Evolutionary conservation across 1,284 basidiomycete genomes (phyloP), one percentile per base, ranked within the genome.

Genomic region (Apiotrichum porosum): DNA sequence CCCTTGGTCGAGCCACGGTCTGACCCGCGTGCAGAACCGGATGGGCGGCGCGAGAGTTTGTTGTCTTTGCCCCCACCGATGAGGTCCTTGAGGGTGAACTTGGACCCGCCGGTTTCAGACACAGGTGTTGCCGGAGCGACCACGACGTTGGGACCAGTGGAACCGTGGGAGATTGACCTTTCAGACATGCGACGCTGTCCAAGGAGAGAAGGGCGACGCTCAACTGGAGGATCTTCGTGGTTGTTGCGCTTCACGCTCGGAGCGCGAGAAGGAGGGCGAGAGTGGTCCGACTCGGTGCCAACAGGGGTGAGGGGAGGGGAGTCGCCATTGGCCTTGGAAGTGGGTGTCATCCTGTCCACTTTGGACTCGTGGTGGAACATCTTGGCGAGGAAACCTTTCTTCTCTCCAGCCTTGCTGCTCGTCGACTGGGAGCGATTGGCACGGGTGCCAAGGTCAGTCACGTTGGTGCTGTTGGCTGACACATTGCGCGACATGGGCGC

Each of bases 61-160:
- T 80, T 48, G 2, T 62, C 68, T 37, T 51, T 51, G 40, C 40
- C 47, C 3, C 72, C 75, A 13, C 77, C 80, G 39, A 91, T 79
- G 24, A 92, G 78, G 66, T 91, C 87, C 65, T 85, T 90, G 62
- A 92, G 79, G 30, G 79, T 86, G 72, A 90, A 91, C 73, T 85
- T 89, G 71, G 82, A 81, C 14, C 78, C 79, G 15, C 43, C 51
- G 3, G 56, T 56, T 15, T 51, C 54, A 10, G 59, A 46, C 32
- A 2, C 28, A 34, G 14, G 23, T 30, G 13, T 23, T 19, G 14
- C 18, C 13, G 23, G 46, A 47, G 15, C 36, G 49, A 36, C 44
- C 51, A 33, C 37, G 24, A 28, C 26, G 26, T 28, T 28, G 6
- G 26, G 26, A 6, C 33, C 44, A 12, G 50, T 49, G 3, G 58